Evolutionary conservation across 768 basidiomycete species (phyloP), one percentile per base, ranked within the genome.

Genomic region (Leccinum boreale): DNA sequence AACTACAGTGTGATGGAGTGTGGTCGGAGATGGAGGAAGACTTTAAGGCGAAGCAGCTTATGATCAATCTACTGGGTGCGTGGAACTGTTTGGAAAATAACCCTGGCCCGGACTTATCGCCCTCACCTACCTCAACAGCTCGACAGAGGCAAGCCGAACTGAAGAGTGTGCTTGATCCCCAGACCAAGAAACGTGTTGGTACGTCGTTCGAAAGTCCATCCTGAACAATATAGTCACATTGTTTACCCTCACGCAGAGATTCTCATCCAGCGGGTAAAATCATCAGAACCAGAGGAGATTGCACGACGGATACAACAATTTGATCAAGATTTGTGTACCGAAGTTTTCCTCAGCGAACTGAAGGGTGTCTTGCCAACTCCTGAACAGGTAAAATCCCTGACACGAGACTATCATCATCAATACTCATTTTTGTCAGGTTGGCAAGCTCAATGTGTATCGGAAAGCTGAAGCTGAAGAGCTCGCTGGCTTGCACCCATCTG

Each of bases 21-120:
- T 98, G 94, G 89, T 81, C 81, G 67, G 89, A 94, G 75, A 98
- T 99, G 90, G 94, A 98, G 71, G 90, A 96, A 67, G 94, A 94
- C 70, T 99, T 99, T 78, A 93, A 94, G 69, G 94, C 94, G 17
- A 94, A 94, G 73, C 92, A 97, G 70, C 79, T 95, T 50, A 94
- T 96, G 57, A 90, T 91, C 58, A 93, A 92, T 67, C 75, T 94
- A 11, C 85, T 97, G 78, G 89, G 93, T 92, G 68, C 59, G 65
- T 58, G 61, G 39, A 45, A 12, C n/a, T 61, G 58, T 49, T 50
- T n/a, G 19, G 35, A 52, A 45, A 36, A 11, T n/a, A 44, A 39
- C 35, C 55, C 55, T 45, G 44, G 56, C 5, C 6, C 17, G 9
- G 35, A 29, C 50, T 39, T 1, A 28, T 48, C 39, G 19, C 23